Conservation (phyloP, 2,329 filamentous ascomycete genomes). For the Penicillium sp. region DNA sequence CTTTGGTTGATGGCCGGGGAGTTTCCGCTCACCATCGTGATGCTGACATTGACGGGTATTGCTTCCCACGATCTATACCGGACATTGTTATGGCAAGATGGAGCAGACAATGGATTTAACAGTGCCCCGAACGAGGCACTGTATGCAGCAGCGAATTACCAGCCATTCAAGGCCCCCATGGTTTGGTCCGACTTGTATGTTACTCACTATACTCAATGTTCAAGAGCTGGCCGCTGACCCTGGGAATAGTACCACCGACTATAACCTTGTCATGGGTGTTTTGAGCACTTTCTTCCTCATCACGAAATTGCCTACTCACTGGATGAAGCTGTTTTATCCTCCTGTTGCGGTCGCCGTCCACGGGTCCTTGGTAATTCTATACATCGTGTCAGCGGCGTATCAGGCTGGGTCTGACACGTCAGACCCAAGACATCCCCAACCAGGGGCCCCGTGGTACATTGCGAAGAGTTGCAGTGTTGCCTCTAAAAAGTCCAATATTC, state of each 20-base stretch:
- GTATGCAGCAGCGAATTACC: slow-evolving; percentile 60
- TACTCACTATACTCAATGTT: neutral
- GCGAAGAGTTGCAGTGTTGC: slow-evolving; percentile 58
- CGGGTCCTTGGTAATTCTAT: slow-evolving; percentile 50
- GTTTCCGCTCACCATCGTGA: slow-evolving; percentile 55
- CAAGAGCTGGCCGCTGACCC: neutral
- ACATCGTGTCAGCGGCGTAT: slow-evolving; percentile 53
- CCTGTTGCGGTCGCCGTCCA: slow-evolving; percentile 55
- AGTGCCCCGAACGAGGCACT: slow-evolving; percentile 55
- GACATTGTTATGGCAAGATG: slow-evolving; percentile 61
- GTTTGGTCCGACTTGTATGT: slow-evolving; percentile 62
- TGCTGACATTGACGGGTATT: slow-evolving; percentile 60
- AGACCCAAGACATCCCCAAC: slow-evolving; percentile 53
- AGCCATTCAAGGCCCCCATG: slow-evolving; percentile 51
- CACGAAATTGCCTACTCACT: slow-evolving; percentile 55
- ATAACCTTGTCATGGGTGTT: slow-evolving; percentile 60
- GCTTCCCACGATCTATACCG: slow-evolving; percentile 60
- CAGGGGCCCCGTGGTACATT: slow-evolving; percentile 62
- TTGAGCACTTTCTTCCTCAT: slow-evolving; percentile 61
- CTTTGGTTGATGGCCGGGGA: slow-evolving; percentile 54
- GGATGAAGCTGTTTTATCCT: slow-evolving; percentile 57
- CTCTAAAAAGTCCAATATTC: slow-evolving; percentile 42
- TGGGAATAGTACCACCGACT: slow-evolving; percentile 54
- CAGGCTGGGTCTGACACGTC: slow-evolving; percentile 59
- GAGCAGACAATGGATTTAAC: slow-evolving; percentile 61